Percentiles rank a stretch among this genome's conserved stretches.
These are phyloP conservation scores for Lipomyces sp. DNA, from an alignment of 805 yeast genomes.

Conservation along the genomic window DNA sequence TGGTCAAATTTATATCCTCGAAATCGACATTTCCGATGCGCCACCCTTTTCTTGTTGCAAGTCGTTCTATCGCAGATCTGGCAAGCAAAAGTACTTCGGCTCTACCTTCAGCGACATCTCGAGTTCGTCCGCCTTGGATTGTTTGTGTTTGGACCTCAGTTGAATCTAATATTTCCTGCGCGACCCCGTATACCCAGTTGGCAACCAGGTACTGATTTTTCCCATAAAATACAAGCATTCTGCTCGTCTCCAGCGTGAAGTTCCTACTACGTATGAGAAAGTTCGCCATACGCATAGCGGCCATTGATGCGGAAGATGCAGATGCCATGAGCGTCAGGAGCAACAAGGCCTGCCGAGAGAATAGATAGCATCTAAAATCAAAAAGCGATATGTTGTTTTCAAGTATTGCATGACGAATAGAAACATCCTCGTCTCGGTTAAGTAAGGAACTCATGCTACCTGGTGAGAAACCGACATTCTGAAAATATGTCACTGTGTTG, in stretches of 20 bases:
- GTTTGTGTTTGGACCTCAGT: constrained; percentile 40
- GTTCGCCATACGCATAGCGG: constrained; percentile 44
- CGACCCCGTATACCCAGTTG: constrained; percentile 47
- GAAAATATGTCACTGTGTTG: constrained; percentile 44
- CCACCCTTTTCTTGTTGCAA: constrained; percentile 36
- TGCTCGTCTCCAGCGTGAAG: constrained; percentile 52
- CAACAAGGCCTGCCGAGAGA: constrained; percentile 46
- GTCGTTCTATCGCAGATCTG: constrained; percentile 48
- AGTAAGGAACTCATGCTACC: constrained; percentile 34
- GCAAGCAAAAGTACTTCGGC: constrained; percentile 51
- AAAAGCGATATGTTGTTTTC: constrained; percentile 47
- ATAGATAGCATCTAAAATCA: constrained; percentile 49
- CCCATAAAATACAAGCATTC: constrained; percentile 38
- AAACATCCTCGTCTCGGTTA: constrained; percentile 33
- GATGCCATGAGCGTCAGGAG: constrained; percentile 43
- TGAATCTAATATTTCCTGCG: constrained; percentile 51
- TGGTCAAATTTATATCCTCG: constrained; percentile 25
- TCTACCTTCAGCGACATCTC: constrained; percentile 47
- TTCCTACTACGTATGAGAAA: constrained; percentile 44
- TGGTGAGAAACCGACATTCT: constrained; percentile 42
- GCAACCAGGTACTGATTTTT: constrained; percentile 38
- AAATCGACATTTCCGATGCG: constrained; percentile 13
- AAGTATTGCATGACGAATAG: constrained; percentile 43
- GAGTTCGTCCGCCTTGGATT: constrained; percentile 42
- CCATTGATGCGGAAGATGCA: constrained; percentile 43